Base-by-base conservation (phyloP, 306 rosid species). In the Delonix regia region DNA sequence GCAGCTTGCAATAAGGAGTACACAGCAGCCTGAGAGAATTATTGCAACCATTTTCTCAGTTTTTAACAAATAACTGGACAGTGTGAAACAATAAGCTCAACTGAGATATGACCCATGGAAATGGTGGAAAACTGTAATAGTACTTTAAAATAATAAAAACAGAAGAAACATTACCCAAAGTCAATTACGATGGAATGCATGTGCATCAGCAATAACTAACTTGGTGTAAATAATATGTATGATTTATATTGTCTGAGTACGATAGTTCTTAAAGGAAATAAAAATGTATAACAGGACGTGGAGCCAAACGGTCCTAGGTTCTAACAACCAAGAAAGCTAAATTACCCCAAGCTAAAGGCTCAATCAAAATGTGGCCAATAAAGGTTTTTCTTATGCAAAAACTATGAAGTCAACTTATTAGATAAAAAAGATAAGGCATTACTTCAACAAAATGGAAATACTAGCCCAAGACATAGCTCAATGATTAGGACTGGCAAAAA, bases 1-100 rank as follows among this genome's bases (percentile, higher is more conserved):
- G 89, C 97, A 83, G 98, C 99, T 74, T 93, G 96, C 92, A 96
- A 69, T 73, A 96, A 90, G 57, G 96, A 91, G 87, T 86, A 90
- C 73, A 89, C 92, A 68, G 98, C 89, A 78, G 94, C 98, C 99
- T 93, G 96, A 80, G 62, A 88, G 78, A 73, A 82, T 62, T 76
- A 70, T 78, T 59, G 36, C 69, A 71, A 81, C 60, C 69, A 66
- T 73, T 56, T 74, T 78, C 81, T 78, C 78, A 83, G 80, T 77
- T 80, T 52, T 64, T 69, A 49, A 65, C 45, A 52, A 68, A 73
- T 30, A 34, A 71, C 81, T 49, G 69, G 22, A 51, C 65, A 39
- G 60, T 57, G 60, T 16, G 18, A 76, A 73, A 56, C 25, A 71
- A 22, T 39, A 28, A 76, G 64, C 63, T 59, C 30, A 34, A 41